Evolutionary conservation across 805 yeast genomes (phyloP), one percentile per base, ranked within the genome.

Genomic region (Kuraishia hungarica): DNA sequence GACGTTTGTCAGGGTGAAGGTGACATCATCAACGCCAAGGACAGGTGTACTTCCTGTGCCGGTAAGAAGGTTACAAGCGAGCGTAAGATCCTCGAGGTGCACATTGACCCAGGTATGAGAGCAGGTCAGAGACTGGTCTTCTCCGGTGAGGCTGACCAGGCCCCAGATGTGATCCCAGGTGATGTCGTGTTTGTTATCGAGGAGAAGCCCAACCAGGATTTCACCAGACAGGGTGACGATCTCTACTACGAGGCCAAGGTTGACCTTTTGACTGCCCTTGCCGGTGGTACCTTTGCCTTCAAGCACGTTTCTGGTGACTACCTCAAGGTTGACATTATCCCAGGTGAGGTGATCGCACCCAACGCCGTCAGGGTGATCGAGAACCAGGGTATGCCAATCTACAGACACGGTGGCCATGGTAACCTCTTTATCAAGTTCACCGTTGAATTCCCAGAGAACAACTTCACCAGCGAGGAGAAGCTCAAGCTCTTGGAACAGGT

Each of bases 381-480:
- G 63, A 89, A 85, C 65, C 92, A 93, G 73, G 99, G 99, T 84
- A 94, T 94, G 99, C 99, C 99, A 62, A 76, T 93, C 61, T 86
- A 79, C 74, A 84, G 94, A 74, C 86, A 81, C 69, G 96, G 96
- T 70, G 89, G 91, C 60, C 78, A 71, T 65, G 99, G 99, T 73
- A 83, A 90, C 75, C 79, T 94, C 75, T 83, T 89, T 65, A 75
- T 94, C 63, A 86, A 88, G 68, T 94, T 94, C 74, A 84, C 83
- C 61, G 81, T 94, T 65, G 90, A 87, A 68, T 94, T 94, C 89
- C 99, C 99, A 61, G 68, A 69, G 54, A 72, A 78, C 54, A 79
- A 85, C 67, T 90, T 89, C 68, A 79, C 96, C 52, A 65, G 79
- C 57, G 97, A 88, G 70, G 90, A 84, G 54, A 79, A 86, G 66